phyloP scores from a whole-genome alignment of 2,329 filamentous ascomycete species.

The Neopestalotiopsis sp. region DNA sequence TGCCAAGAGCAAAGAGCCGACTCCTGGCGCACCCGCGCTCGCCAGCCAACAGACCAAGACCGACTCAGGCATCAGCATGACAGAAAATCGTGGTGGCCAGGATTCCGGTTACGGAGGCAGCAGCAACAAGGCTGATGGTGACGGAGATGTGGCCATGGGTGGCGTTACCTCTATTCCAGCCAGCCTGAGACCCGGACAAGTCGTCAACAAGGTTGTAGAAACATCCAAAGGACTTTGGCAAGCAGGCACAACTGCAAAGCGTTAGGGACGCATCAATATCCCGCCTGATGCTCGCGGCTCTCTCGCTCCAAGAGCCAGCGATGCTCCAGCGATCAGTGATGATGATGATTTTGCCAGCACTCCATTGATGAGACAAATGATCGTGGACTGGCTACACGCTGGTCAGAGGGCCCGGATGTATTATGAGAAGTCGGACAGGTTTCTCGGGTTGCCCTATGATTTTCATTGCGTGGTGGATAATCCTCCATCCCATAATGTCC shows the following conservation, averaged over 20 bases:
- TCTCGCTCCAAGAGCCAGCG: neutral
- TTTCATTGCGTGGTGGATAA: neutral
- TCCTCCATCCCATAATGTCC: neutral
- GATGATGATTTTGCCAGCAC: neutral
- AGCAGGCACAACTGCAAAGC: conserved; percentile 34
- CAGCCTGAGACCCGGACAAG: conserved; percentile 59
- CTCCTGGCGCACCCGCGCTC: conserved; percentile 41
- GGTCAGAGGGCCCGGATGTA: no score
- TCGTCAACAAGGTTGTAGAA: conserved; percentile 64
- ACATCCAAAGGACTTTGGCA: conserved; percentile 70
- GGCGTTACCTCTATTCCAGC: conserved; percentile 51
- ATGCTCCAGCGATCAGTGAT: neutral
- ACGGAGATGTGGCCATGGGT: conserved; percentile 54
- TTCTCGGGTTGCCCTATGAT: neutral
- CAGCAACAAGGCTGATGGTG: conserved; percentile 17
- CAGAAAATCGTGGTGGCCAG: conserved; percentile 35
- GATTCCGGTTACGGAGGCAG: conserved; percentile 54
- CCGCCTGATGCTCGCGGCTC: neutral
- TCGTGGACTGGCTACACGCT: neutral
- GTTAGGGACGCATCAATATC: conserved; percentile 24
- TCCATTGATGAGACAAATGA: neutral
- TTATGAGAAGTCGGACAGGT: neutral
- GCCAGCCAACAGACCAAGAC: conserved; percentile 41
- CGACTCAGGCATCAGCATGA: conserved; percentile 51
- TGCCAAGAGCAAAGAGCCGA: conserved; percentile 56